Percentiles rank a stretch among this genome's conserved stretches.
These are phyloP conservation scores for Talaromyces stipitatus DNA, from an alignment of 495 filamentous ascomycete genomes.

Conservation along the genomic window DNA sequence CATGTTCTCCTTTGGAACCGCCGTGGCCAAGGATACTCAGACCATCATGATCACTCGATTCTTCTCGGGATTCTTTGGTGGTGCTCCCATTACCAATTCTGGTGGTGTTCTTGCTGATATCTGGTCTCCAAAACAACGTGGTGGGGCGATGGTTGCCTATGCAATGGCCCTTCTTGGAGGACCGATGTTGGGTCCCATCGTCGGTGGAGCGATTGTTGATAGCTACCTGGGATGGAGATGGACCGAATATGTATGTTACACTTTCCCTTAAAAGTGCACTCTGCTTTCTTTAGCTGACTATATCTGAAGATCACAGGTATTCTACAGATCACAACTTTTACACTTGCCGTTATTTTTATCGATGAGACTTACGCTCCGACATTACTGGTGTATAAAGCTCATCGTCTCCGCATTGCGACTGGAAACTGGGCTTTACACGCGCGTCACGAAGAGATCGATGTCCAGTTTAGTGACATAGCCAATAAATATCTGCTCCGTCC, in stretches of 20 bases:
- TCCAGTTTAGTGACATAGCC: conserved; percentile 46
- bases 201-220: conserved; percentile 48
- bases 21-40: conserved; percentile 59
- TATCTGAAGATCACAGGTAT: no score
- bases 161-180: conserved; percentile 63
- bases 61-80: conserved; percentile 61
- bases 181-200: conserved; percentile 51
- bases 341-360: no score
- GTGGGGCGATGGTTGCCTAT: conserved; percentile 58
- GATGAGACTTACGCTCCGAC: conserved; percentile 56
- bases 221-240: conserved; percentile 50
- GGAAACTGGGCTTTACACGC: conserved; percentile 63
- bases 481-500: conserved; percentile 57
- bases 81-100: conserved; percentile 62
- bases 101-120: conserved; percentile 63
- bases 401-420: conserved; percentile 46
- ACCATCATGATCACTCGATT: conserved; percentile 65
- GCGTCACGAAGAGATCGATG: conserved; percentile 61
- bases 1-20: conserved; percentile 58
- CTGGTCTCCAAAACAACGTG: conserved; percentile 48
- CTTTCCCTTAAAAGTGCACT: no score
- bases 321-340: no score
- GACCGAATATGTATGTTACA: conserved; percentile 50
- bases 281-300: no score
- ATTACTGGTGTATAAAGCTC: conserved; percentile 57